Conservation (phyloP, 345 rosid species). For the Capsella bursapastoris region DNA sequence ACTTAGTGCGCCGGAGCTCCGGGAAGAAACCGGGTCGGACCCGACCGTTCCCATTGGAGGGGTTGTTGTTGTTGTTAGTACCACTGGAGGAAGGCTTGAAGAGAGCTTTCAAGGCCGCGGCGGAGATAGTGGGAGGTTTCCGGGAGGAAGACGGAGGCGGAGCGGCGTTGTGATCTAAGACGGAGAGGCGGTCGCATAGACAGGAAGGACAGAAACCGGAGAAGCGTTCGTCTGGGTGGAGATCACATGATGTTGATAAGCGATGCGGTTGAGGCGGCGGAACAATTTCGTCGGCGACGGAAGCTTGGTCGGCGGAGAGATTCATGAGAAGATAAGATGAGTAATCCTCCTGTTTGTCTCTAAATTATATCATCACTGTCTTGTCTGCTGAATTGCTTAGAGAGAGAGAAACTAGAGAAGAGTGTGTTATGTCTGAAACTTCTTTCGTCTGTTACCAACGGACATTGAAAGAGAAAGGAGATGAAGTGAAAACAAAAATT, state of each 20-base stretch:
- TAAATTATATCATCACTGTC: slow-evolving; percentile 50
- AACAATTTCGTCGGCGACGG: slow-evolving; percentile 49
- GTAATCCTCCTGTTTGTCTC: slow-evolving; percentile 45
- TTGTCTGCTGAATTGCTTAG: slow-evolving; percentile 24
- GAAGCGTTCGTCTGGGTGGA: slow-evolving; percentile 88
- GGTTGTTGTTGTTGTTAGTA: slow-evolving; percentile 6
- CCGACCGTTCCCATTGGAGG: slow-evolving; percentile 26
- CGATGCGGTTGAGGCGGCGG: slow-evolving; percentile 77
- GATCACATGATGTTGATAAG: slow-evolving; percentile 81
- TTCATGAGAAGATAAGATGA: slow-evolving; percentile 68
- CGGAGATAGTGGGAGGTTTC: slow-evolving; percentile 54
- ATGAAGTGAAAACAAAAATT: slow-evolving; percentile 28
- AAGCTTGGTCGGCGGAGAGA: slow-evolving; percentile 53
- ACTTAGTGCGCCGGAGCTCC: slow-evolving; percentile 91
- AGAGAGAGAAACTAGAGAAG: not conserved
- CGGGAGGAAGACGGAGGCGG: slow-evolving; percentile 52
- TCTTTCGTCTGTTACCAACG: slow-evolving; percentile 63
- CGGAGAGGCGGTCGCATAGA: slow-evolving; percentile 96
- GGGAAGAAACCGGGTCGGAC: slow-evolving; percentile 61
- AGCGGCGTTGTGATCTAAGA: slow-evolving; percentile 60
- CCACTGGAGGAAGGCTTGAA: slow-evolving; percentile 51
- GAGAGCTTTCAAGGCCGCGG: slow-evolving; percentile 70
- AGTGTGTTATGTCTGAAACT: slow-evolving; percentile 29
- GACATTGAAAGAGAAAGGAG: slow-evolving; percentile 51
- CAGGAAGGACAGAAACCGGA: slow-evolving; percentile 96